Base-by-base conservation (phyloP, 495 filamentous ascomycete species). In the Aspergillus ellipticus region DNA sequence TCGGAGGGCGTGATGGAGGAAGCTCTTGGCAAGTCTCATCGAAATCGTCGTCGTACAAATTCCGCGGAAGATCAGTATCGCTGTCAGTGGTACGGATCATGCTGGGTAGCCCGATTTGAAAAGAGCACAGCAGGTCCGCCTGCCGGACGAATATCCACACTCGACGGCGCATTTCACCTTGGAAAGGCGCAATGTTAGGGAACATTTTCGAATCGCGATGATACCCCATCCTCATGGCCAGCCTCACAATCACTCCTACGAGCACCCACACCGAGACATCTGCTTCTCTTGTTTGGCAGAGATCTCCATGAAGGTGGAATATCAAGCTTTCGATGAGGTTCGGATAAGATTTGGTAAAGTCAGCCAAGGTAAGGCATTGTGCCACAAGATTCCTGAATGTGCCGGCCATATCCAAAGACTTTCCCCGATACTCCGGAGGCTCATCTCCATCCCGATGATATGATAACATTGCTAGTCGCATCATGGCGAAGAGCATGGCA, bases 191-290 rank as follows among this genome's bases (percentile, higher is more conserved):
- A 57, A 99, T 86, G 49, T 84, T 85, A 11, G 89, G 80, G 63
- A 90, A 96, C 70, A 86, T 85, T 63, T 87, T 89, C 13, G 89
- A 84, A 67, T 99, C 94, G 53, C 95, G 83, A 64, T 99, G 94
- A 56, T 96, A 95, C 45, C 94, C 94, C 90, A 96, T 96, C 22
- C 90, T 82, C 80, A 97, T 91, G 9, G 93, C 90, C 52, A 96
- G 74, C 53, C 93, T 85, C 21, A 89, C 85, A 56, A 96, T 84
- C 62, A 95, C 83, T 19, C 89, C 88, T 7, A 84, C 79, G 52
- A 94, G 81, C 45, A 96, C 76, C 86, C 92, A 95, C 9, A 95
- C 76, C 10, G 85, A 87, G 9, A 88, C 76, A 55, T 97, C 92
- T 10, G 88, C 82, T 59, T 96, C 90, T 72, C 84, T 85, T 42